These are phyloP conservation scores for Tuber calosporum DNA, from an alignment of 495 filamentous ascomycete species.

Conservation along the genomic window DNA sequence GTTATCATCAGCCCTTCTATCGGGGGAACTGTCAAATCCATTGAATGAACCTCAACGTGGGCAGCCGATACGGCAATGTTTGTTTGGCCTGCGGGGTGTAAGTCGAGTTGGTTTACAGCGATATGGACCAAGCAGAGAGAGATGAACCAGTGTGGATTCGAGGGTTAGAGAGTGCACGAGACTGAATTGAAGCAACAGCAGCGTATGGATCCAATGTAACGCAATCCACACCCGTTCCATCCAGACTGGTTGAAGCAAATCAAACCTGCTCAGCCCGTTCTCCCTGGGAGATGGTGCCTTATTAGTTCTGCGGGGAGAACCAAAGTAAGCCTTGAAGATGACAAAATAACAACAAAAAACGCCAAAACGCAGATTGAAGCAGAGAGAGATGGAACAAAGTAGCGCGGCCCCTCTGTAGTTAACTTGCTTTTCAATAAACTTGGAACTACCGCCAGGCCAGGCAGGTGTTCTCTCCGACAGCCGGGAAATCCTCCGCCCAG, in stretches of 20 bases:
- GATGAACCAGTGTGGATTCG: not conserved
- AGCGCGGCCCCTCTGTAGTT: not conserved
- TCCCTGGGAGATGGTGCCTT: slow-evolving; percentile 24
- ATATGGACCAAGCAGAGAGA: not conserved
- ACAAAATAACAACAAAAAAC: not conserved
- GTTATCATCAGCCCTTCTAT: not conserved
- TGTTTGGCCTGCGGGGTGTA: not conserved
- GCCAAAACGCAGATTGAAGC: not conserved
- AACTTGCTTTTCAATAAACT: slow-evolving; percentile 25
- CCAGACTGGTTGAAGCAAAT: slow-evolving; percentile 5
- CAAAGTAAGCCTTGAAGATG: slow-evolving; percentile 26
- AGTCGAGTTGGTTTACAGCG: not conserved
- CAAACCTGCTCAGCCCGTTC: slow-evolving; percentile 17
- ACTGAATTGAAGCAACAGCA: not conserved
- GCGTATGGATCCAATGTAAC: slow-evolving; percentile 11
- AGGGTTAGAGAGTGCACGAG: not conserved
- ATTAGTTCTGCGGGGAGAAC: slow-evolving; percentile 20
- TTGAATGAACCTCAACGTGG: not conserved
- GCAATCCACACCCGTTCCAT: slow-evolving; percentile 11
- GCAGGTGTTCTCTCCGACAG: slow-evolving; percentile 26
- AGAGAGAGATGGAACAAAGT: not conserved
- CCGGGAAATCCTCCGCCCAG: slow-evolving; percentile 39
- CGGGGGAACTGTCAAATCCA: not conserved
- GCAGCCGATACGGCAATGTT: not conserved
- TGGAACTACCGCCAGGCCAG: slow-evolving; percentile 13